Percentiles rank a stretch among this genome's conserved stretches.
These are phyloP conservation scores for Aureobasidium sp. DNA, from an alignment of 2,329 filamentous ascomycete genomes.

Conservation along the genomic window DNA sequence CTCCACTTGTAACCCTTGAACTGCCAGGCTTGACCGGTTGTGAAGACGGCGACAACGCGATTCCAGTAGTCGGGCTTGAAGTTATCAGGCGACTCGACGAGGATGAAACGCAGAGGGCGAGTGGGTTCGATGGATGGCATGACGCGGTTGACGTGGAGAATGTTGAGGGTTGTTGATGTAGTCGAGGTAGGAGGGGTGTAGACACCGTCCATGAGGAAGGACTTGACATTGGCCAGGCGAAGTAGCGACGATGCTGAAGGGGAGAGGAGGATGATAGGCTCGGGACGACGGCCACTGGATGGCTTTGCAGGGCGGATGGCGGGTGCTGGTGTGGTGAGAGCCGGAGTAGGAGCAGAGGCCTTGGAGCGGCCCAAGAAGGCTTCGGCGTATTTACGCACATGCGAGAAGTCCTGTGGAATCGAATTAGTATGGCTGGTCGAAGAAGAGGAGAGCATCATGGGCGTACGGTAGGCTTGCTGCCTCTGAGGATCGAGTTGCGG, in stretches of 20 bases:
- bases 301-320: constrained; percentile 22
- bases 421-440: constrained; percentile 8
- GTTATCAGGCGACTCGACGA: constrained; percentile 85
- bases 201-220: constrained; percentile 78
- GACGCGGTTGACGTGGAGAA: constrained; percentile 75
- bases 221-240: constrained; percentile 90
- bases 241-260: constrained; percentile 91
- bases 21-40: constrained; percentile 95
- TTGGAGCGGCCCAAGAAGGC: constrained; percentile 58
- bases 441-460: background rate
- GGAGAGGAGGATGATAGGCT: constrained; percentile 94
- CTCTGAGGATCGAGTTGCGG: constrained; percentile 77
- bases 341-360: constrained; percentile 21
- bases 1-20: constrained; percentile 99
- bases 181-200: constrained; percentile 62
- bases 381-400: constrained; percentile 77
- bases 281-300: constrained; percentile 38
- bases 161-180: constrained; percentile 56
- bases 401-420: constrained; percentile 71
- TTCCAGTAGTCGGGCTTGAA: constrained; percentile 99
- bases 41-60: constrained; percentile 91
- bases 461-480: constrained; percentile 77
- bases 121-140: constrained; percentile 62
- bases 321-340: constrained; percentile 18
- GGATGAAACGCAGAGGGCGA: constrained; percentile 81